Conservation (phyloP, 2,329 filamentous ascomycete genomes). For the Fusarium sublunatum region DNA sequence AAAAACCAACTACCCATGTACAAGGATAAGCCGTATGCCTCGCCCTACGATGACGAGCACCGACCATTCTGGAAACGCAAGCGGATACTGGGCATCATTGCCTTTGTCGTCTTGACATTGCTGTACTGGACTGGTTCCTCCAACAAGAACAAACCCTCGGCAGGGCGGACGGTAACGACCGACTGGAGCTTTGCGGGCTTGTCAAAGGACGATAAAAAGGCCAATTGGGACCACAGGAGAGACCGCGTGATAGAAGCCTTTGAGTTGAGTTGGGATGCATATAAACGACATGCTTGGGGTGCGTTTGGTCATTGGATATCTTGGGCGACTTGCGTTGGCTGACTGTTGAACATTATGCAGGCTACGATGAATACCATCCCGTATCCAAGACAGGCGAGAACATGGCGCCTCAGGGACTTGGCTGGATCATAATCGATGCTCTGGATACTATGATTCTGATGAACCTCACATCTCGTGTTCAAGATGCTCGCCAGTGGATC, state of each 20-base stretch:
- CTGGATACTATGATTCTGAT: conserved; percentile 98
- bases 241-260: conserved; percentile 91
- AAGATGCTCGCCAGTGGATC: conserved; percentile 90
- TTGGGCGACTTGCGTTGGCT: conserved; percentile 37
- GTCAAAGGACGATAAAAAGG: conserved; percentile 58
- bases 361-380: conserved; percentile 88
- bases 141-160: conserved; percentile 45
- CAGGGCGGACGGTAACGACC: conserved; percentile 52
- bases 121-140: conserved; percentile 78
- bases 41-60: conserved; percentile 63
- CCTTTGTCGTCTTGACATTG: conserved; percentile 66
- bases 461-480: conserved; percentile 89
- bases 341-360: conserved; percentile 53
- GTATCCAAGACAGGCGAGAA: conserved; percentile 80
- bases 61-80: conserved; percentile 73
- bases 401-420: conserved; percentile 90
- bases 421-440: conserved; percentile 98
- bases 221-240: conserved; percentile 82
- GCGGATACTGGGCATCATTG: conserved; percentile 64
- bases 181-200: conserved; percentile 70
- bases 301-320: conserved; percentile 52
- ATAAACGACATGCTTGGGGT: conserved; percentile 96
- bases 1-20: conserved; percentile 81
- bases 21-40: conserved; percentile 94
- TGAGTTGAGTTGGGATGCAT: conserved; percentile 90